Percentiles rank a stretch among this genome's conserved stretches.
Conservation (phyloP, 2,329 filamentous ascomycete genomes). For the Cordyceps farinosa region DNA sequence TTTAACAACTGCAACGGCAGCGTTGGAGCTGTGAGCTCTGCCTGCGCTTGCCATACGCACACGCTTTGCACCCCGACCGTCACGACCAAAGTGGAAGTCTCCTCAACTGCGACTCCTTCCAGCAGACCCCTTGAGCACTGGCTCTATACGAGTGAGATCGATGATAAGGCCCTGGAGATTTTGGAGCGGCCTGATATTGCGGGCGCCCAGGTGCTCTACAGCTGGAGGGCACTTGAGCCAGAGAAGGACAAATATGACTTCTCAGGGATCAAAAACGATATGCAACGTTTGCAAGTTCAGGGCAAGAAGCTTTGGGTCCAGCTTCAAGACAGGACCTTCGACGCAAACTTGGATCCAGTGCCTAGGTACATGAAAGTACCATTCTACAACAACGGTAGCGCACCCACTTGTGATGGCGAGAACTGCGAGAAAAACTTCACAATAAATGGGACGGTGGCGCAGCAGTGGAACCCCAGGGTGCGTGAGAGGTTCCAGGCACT, state of each 20-base stretch:
- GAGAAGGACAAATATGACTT: neutral
- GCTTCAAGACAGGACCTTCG: conserved; percentile 23
- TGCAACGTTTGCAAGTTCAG: conserved; percentile 28
- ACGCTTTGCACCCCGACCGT: too few relatives aligned
- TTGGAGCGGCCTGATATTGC: conserved; percentile 19
- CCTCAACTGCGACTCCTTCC: too few relatives aligned
- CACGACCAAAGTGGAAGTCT: too few relatives aligned
- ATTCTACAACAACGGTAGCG: conserved; percentile 23
- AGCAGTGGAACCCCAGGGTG: conserved; percentile 15
- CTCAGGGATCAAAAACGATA: conserved; percentile 19
- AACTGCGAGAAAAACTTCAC: conserved; percentile 16
- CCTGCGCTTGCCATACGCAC: too few relatives aligned
- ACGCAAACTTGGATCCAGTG: conserved; percentile 17
- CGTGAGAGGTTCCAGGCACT: conserved; percentile 21
- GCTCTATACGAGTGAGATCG: conserved; percentile 15
- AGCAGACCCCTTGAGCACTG: neutral
- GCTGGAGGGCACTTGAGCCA: conserved; percentile 20
- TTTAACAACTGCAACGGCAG: too few relatives aligned
- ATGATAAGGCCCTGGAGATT: conserved; percentile 10
- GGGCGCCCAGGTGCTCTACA: conserved; percentile 20
- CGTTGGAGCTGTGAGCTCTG: too few relatives aligned
- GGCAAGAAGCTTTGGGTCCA: conserved; percentile 25
- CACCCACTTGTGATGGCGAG: conserved; percentile 20
- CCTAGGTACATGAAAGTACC: conserved; percentile 21
- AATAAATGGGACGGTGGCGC: neutral